Percentiles rank a stretch among this genome's conserved stretches.
Conservation (phyloP, 2,329 filamentous ascomycete genomes). For the Xylaria arbuscula region DNA sequence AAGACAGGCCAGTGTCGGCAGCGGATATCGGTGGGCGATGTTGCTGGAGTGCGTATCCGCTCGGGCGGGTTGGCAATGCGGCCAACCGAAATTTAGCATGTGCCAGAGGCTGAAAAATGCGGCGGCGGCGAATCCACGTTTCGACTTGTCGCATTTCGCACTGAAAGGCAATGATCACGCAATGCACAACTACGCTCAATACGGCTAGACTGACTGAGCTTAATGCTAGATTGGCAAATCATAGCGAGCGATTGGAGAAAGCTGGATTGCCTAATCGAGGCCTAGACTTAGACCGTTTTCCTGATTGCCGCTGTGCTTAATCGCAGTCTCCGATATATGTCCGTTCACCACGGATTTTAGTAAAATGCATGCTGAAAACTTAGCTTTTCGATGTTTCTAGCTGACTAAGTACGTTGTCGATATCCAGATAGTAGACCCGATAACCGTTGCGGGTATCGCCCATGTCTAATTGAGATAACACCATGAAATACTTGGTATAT, state of each 20-base stretch:
- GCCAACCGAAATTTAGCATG: conserved; percentile 32
- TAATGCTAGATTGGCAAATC: conserved; percentile 16
- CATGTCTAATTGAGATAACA: too few species aligned
- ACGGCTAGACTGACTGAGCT: conserved; percentile 4
- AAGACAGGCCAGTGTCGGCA: conserved; percentile 37
- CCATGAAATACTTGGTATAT: too few species aligned
- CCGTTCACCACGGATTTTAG: not conserved
- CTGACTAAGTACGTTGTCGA: too few species aligned
- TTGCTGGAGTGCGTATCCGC: conserved; percentile 24
- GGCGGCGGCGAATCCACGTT: conserved; percentile 16
- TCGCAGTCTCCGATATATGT: conserved; percentile 23
- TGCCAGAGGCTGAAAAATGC: conserved; percentile 31
- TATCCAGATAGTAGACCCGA: too few species aligned
- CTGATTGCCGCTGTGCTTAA: conserved; percentile 20
- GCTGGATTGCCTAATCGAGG: conserved; percentile 17
- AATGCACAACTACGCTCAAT: conserved; percentile 32
- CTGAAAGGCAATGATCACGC: conserved; percentile 37
- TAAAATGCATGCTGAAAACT: too few species aligned
- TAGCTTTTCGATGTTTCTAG: too few species aligned
- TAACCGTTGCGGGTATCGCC: too few species aligned
- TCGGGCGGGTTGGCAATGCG: conserved; percentile 37
- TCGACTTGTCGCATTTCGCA: conserved; percentile 33
- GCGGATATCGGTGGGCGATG: conserved; percentile 37
- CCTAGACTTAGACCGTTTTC: conserved; percentile 18
- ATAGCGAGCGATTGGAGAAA: not conserved